Base-by-base conservation (phyloP, 768 basidiomycete species). In the Holtermannia corniformis region DNA sequence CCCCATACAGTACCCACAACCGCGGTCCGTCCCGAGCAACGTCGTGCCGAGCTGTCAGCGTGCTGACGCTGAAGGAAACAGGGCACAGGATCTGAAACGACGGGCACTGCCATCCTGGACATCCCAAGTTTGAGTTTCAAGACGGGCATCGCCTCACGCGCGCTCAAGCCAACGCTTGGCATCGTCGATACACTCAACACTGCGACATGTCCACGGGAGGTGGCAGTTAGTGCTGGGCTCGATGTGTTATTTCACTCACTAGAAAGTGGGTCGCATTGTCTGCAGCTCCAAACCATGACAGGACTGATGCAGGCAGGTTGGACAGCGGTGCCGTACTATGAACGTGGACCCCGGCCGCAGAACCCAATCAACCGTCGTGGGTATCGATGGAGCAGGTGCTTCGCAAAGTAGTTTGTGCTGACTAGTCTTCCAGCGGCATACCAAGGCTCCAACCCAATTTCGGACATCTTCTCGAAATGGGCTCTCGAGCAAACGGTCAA, bases 231-330 rank as follows among this genome's bases (percentile, higher is more conserved):
- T 56, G 80, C 90, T n/a, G 93, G 93, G 2, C 78, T 96, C 44
- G 93, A 96, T 68, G 91, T 95, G 1, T 66, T 97, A 27, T 96
- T 96, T 80, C 93, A 97, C 62, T 87, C 91, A 49, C 76, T 96
- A 73, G 92, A 97, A 72, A 89, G 82, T 93, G 66, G 69, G 80
- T 74, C 24, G 14, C 10, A 32, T 37, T 47, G 41, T 44, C n/a
- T 41, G 44, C 24, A 22, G 3, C 37, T 10, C 16, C 4, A 26
- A 26, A 23, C 13, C 14, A 47, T 20, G 25, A 24, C 40, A 51
- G 47, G 41, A 54, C n/a, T 14, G 13, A 41, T 13, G 11, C 13
- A 27, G n/a, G 19, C 19, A 52, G 59, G 57, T 49, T 54, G 56
- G 59, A 65, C 57, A 2, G 57, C 61, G 41, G 50, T 64, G 23